Conservation (phyloP, 2,329 filamentous ascomycete genomes). For the Lanzia echinophila region DNA sequence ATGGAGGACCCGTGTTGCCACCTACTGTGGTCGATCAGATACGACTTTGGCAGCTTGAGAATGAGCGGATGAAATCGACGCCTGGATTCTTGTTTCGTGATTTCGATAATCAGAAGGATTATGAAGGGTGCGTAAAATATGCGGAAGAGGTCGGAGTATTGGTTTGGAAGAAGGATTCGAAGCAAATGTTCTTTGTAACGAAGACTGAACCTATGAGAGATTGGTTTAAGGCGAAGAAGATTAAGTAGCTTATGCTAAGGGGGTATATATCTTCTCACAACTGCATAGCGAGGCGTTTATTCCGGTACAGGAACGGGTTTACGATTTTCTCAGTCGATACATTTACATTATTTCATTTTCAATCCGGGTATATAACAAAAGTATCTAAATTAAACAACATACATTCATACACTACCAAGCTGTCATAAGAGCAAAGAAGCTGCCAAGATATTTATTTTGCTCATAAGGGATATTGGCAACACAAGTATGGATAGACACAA, state of each 20-base stretch:
- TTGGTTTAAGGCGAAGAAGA: conserved; percentile 64
- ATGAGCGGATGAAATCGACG: conserved; percentile 83
- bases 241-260: conserved; percentile 25
- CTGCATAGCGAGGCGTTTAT: conserved; percentile 7
- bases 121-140: conserved; percentile 64
- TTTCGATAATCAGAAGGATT: conserved; percentile 66
- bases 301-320: not conserved
- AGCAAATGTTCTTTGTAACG: conserved; percentile 84
- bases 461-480: no score
- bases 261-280: not conserved
- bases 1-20: conserved; percentile 63
- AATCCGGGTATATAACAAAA: no score
- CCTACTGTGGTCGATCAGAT: conserved; percentile 98
- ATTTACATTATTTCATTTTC: no score
- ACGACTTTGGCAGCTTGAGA: conserved; percentile 93
- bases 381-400: not conserved
- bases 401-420: not conserved
- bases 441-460: not conserved
- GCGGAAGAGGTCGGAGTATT: conserved; percentile 87
- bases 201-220: conserved; percentile 82
- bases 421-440: not conserved
- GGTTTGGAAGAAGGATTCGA: conserved; percentile 75
- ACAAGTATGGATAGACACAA: not conserved
- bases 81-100: conserved; percentile 85
- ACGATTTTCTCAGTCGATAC: not conserved